phyloP scores from a whole-genome alignment of 169 alveolate species.

The Eimeria maxima region DNA sequence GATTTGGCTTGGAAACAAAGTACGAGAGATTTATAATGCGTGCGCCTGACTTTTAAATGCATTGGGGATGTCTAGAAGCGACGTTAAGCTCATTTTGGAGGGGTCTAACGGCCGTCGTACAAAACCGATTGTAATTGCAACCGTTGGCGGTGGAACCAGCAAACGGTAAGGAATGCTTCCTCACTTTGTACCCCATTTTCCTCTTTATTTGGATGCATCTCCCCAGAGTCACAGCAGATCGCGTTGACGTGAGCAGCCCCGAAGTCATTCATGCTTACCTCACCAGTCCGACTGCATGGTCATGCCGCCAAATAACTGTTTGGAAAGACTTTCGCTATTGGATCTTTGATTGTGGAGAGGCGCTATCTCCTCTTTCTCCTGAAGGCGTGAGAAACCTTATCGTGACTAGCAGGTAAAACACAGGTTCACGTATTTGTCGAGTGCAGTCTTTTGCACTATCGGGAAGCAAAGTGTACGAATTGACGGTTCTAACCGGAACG shows the following conservation, averaged over 20 bases:
- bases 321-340: slow-evolving; percentile 94
- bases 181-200: slow-evolving; percentile 52
- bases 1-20: slow-evolving; percentile 89
- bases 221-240: slow-evolving; percentile 86
- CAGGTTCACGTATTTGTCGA: too few species aligned
- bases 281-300: slow-evolving; percentile 91
- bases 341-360: slow-evolving; percentile 93
- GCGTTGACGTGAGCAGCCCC: slow-evolving; percentile 92
- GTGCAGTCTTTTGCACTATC: slow-evolving; percentile 84
- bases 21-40: background rate
- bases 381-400: slow-evolving; percentile 83
- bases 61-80: slow-evolving; percentile 85
- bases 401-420: background rate
- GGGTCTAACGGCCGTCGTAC: slow-evolving; percentile 91
- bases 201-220: background rate
- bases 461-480: slow-evolving; percentile 87
- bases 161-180: slow-evolving; percentile 86
- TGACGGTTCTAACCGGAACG: slow-evolving; percentile 85
- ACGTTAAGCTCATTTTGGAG: slow-evolving; percentile 84
- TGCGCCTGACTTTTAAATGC: background rate
- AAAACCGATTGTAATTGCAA: slow-evolving; percentile 88
- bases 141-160: slow-evolving; percentile 89
- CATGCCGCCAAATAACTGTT: slow-evolving; percentile 92
- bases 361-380: slow-evolving; percentile 85
- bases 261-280: slow-evolving; percentile 89